Evolutionary conservation across 495 filamentous ascomycete genomes (phyloP).

Genomic region (Cladorrhinum samala): DNA sequence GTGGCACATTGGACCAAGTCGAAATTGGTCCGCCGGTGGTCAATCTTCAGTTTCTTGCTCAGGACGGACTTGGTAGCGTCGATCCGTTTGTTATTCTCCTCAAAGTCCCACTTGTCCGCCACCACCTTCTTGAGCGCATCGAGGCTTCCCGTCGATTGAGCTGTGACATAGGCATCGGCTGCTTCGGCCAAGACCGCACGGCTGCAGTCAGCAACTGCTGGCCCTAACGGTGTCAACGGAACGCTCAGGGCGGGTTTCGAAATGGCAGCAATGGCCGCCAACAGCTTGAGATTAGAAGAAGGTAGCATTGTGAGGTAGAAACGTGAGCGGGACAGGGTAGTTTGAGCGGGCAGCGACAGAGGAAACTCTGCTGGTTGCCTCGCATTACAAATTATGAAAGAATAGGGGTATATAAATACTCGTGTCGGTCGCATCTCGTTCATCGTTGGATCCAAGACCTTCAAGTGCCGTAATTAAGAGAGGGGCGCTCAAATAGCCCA

Average conservation of each 20-base stretch:
- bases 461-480: constrained; percentile 9
- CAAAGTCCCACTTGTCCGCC: constrained; percentile 14
- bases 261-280: neutral
- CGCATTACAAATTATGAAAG: no score
- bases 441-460: neutral
- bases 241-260: neutral
- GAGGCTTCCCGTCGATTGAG: constrained; percentile 30
- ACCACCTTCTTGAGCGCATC: constrained; percentile 12
- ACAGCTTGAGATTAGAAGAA: neutral
- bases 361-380: no score
- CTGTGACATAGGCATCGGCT: constrained; percentile 36
- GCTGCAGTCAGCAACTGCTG: constrained; percentile 11
- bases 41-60: constrained; percentile 23
- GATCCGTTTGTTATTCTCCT: constrained; percentile 26
- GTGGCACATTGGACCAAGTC: constrained; percentile 29
- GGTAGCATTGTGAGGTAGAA: neutral
- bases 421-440: neutral
- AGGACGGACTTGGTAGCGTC: constrained; percentile 26
- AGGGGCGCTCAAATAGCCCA: neutral
- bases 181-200: constrained; percentile 28
- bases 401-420: no score
- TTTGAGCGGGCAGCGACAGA: neutral
- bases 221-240: neutral
- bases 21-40: constrained; percentile 27
- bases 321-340: neutral